Evolutionary conservation across 1,284 basidiomycete species (phyloP).

Genomic region (Sporisorium scitamineum): DNA sequence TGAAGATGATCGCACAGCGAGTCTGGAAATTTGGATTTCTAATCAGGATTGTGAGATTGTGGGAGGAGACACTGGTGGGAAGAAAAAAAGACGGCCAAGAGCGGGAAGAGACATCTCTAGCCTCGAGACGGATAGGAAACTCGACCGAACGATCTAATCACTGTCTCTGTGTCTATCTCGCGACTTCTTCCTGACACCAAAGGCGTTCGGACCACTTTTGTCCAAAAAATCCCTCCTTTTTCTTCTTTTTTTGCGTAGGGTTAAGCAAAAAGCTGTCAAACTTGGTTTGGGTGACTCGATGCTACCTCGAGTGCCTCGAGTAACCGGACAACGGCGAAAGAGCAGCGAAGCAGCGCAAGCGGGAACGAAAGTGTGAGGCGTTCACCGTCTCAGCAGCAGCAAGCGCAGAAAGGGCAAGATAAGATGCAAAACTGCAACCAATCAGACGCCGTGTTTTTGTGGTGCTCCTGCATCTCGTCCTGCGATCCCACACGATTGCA

Average conservation of each 20-base stretch:
- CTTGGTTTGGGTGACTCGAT: slow-evolving; percentile 25
- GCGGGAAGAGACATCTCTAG: background rate
- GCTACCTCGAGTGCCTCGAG: background rate
- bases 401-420: slow-evolving; percentile 10
- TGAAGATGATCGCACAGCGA: background rate
- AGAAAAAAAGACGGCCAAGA: background rate
- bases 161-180: background rate
- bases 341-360: background rate
- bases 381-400: background rate
- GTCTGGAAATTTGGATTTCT: too few relatives aligned
- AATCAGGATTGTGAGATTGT: slow-evolving; percentile 10
- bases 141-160: slow-evolving; percentile 47
- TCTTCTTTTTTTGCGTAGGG: slow-evolving; percentile 23
- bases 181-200: slow-evolving; percentile 9
- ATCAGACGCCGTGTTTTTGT: slow-evolving; percentile 7
- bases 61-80: background rate
- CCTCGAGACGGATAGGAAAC: slow-evolving; percentile 45
- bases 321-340: background rate
- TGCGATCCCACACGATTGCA: too few relatives aligned
- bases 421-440: slow-evolving; percentile 19
- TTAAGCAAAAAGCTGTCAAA: too few relatives aligned
- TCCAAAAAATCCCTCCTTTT: background rate
- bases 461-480: background rate
- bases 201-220: slow-evolving; percentile 4
- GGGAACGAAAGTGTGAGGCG: background rate